Percentiles rank a stretch among this genome's conserved stretches.
These are phyloP conservation scores for Penicillium sp. DNA, from an alignment of 2,329 filamentous ascomycete genomes.

Conservation along the genomic window DNA sequence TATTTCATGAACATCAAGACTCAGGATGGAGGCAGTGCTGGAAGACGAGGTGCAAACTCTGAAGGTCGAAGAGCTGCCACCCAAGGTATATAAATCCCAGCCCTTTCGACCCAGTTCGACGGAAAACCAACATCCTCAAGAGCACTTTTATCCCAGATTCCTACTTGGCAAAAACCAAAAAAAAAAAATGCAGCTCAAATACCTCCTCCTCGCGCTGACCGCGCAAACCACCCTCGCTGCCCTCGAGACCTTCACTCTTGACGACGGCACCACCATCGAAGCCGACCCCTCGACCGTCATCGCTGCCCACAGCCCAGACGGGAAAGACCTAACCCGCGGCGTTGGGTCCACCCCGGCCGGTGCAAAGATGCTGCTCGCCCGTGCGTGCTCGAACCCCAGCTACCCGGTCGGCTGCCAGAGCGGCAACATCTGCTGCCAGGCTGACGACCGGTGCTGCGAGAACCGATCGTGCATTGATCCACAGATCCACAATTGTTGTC, in stretches of 20 bases:
- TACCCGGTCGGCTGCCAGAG: neutral
- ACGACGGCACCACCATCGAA: constrained; percentile 5
- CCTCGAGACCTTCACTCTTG: constrained; percentile 3
- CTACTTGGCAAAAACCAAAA: no score
- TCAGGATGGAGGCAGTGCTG: neutral
- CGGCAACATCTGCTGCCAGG: constrained; percentile 2
- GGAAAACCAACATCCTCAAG: neutral
- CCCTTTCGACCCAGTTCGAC: neutral
- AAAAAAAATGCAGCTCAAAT: constrained; percentile 6
- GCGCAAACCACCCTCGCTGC: neutral
- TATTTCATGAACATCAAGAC: neutral
- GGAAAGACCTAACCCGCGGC: neutral
- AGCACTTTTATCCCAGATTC: neutral
- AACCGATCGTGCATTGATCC: constrained; percentile 1
- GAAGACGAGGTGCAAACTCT: neutral
- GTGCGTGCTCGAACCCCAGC: neutral
- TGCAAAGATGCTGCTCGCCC: neutral
- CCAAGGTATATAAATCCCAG: neutral
- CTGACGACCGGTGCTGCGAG: constrained; percentile 1
- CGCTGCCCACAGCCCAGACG: neutral
- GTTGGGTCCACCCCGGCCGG: neutral
- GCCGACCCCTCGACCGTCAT: neutral
- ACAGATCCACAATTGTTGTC: constrained; percentile 3
- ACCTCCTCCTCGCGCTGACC: neutral
- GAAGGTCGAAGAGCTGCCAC: no score